phyloP scores from a whole-genome alignment of 768 basidiomycete species.

The Trametes cinnabarina region DNA sequence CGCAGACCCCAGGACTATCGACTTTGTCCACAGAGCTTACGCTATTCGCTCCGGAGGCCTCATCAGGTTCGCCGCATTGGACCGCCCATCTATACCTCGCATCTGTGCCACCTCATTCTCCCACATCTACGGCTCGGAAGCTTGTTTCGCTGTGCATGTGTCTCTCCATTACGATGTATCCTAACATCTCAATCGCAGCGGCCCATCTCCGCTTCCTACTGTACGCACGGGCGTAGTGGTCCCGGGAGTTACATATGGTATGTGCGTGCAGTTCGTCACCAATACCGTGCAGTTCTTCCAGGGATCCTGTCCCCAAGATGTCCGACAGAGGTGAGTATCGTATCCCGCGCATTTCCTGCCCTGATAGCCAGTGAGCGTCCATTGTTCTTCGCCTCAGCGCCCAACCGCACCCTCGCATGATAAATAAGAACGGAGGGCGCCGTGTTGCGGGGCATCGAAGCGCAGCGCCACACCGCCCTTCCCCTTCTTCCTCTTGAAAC shows the following conservation, averaged over 20 bases:
- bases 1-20: background rate
- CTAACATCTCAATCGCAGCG: background rate
- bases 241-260: conserved; percentile 10
- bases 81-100: background rate
- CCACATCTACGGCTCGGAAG: background rate
- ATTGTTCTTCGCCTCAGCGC: too few species aligned
- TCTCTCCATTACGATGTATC: background rate
- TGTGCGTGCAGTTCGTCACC: background rate
- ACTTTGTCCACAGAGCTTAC: background rate
- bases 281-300: too few species aligned
- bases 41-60: background rate
- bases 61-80: background rate
- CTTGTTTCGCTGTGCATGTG: background rate
- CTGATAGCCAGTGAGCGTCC: too few species aligned
- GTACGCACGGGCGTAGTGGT: background rate
- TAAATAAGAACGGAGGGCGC: background rate
- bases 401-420: too few species aligned
- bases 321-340: too few species aligned
- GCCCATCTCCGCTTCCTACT: background rate
- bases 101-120: background rate
- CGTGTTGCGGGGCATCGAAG: background rate
- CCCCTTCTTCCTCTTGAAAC: background rate
- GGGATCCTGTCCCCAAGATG: too few species aligned
- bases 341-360: too few species aligned
- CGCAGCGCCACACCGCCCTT: background rate